Conservation (phyloP, 1,284 basidiomycete genomes). For the Puccinia hordei region DNA sequence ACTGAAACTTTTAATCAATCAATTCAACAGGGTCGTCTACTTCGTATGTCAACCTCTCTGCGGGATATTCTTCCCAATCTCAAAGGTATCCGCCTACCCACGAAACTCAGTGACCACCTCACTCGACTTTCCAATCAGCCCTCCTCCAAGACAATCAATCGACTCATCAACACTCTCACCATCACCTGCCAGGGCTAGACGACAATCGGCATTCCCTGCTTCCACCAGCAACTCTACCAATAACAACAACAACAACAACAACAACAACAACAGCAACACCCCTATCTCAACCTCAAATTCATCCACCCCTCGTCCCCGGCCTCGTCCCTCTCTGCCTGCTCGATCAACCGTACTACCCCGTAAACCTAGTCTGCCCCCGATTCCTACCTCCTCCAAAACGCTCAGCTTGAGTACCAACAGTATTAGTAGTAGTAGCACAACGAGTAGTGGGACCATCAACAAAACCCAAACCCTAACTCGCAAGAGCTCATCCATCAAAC, state of each 20-base stretch:
- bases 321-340: no score
- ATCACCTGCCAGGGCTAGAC: neutral
- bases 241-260: neutral
- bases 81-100: neutral
- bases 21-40: neutral
- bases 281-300: neutral
- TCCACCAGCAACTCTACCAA: neutral
- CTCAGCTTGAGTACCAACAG: no score
- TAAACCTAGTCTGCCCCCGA: no score
- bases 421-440: no score
- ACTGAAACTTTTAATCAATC: neutral
- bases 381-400: no score
- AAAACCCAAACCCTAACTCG: no score
- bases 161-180: neutral
- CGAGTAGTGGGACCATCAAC: no score
- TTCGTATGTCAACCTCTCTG: slow-evolving; percentile 20
- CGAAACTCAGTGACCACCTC: neutral
- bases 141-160: neutral
- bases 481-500: no score
- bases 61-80: slow-evolving; percentile 36
- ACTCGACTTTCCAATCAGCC: neutral
- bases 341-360: no score
- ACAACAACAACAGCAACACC: neutral
- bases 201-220: no score
- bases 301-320: neutral